These are phyloP conservation scores for Sugiyamaella valdiviana DNA, from an alignment of 805 yeast genomes.

Conservation along the genomic window DNA sequence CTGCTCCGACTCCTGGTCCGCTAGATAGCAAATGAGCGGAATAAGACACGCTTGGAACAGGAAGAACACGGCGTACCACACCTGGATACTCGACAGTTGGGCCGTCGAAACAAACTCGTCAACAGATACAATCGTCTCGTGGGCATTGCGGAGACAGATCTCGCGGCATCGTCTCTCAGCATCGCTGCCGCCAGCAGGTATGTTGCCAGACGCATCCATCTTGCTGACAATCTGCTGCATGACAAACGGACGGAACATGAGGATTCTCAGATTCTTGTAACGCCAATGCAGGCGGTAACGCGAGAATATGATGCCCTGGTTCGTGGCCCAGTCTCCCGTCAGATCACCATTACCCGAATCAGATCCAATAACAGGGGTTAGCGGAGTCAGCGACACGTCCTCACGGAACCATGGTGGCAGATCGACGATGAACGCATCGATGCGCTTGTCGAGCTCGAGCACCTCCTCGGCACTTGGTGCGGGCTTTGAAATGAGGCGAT, in stretches of 20 bases:
- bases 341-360: too few relatives aligned
- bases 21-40: slow-evolving; percentile 48
- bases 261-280: slow-evolving; percentile 48
- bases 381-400: slow-evolving; percentile 18
- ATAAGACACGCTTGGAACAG: slow-evolving; percentile 57
- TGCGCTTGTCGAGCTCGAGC: slow-evolving; percentile 40
- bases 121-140: slow-evolving; percentile 47
- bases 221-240: slow-evolving; percentile 43
- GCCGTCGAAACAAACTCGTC: slow-evolving; percentile 24
- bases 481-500: slow-evolving; percentile 42
- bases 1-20: slow-evolving; percentile 44
- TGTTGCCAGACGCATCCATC: background rate
- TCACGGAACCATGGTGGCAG: slow-evolving; percentile 47
- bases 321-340: slow-evolving; percentile 8
- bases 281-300: slow-evolving; percentile 54
- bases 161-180: slow-evolving; percentile 46
- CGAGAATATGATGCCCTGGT: slow-evolving; percentile 48
- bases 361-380: background rate
- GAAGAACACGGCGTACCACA: slow-evolving; percentile 62
- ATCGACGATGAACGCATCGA: slow-evolving; percentile 37
- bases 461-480: slow-evolving; percentile 46
- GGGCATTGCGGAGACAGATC: slow-evolving; percentile 47
- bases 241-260: slow-evolving; percentile 50
- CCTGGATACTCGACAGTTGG: slow-evolving; percentile 42
- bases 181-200: slow-evolving; percentile 7